phyloP scores from a whole-genome alignment of 306 rosid species.

The Begonia fuchsioides region DNA sequence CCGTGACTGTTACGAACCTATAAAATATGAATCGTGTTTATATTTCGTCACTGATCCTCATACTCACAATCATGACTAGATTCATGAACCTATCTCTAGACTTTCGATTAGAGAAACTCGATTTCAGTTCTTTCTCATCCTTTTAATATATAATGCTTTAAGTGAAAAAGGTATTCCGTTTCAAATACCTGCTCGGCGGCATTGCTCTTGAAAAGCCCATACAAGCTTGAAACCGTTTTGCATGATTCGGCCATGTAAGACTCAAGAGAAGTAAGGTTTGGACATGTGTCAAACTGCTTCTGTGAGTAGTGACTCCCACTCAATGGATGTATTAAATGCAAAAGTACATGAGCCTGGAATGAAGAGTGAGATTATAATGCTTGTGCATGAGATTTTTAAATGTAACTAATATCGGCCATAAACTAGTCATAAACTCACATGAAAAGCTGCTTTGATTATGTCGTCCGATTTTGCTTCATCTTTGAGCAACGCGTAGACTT shows the following conservation, averaged over 20 bases:
- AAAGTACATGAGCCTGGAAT: conserved; percentile 81
- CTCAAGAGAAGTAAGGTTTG: conserved; percentile 36
- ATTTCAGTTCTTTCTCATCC: too few species aligned
- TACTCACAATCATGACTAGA: too few species aligned
- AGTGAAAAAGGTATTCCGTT: not conserved
- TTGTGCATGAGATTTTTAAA: conserved; percentile 4
- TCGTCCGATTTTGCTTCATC: conserved; percentile 93
- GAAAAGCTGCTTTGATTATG: conserved; percentile 91
- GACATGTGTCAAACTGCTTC: conserved; percentile 23
- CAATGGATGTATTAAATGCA: conserved; percentile 50
- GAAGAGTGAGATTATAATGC: conserved; percentile 11
- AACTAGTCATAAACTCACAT: conserved; percentile 44
- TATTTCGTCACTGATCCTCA: too few species aligned
- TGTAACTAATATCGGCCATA: not conserved
- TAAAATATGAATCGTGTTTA: too few species aligned
- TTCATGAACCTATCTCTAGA: too few species aligned
- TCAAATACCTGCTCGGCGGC: conserved; percentile 68
- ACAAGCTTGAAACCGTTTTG: conserved; percentile 50
- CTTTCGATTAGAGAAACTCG: too few species aligned
- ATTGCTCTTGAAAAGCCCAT: conserved; percentile 63
- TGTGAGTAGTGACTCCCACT: conserved; percentile 17
- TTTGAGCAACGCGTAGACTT: conserved; percentile 87
- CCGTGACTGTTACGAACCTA: too few species aligned
- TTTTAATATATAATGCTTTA: too few species aligned
- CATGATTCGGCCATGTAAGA: conserved; percentile 62